Percentiles rank a stretch among this genome's conserved stretches.
These are phyloP conservation scores for Vitis hybrid DNA, from an alignment of 177 flowering plant genomes.

Conservation along the genomic window DNA sequence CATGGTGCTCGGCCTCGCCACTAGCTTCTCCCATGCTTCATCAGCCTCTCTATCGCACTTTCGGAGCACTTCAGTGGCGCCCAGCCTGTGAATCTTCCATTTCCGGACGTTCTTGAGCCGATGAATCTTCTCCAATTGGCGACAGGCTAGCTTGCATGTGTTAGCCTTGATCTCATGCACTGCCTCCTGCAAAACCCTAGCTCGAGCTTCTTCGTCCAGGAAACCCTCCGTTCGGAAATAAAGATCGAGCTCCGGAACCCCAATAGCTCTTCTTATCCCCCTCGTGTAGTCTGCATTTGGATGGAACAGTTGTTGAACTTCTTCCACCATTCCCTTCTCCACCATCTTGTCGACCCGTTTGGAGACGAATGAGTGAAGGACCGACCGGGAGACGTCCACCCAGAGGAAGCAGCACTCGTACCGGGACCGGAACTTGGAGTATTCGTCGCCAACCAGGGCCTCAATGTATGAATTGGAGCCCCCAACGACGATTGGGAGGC, in stretches of 20 bases:
- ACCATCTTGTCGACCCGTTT: conserved; percentile 49
- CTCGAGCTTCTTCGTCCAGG: conserved; percentile 14
- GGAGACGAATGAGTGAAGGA: conserved; percentile 41
- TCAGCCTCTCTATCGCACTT: conserved; percentile 30
- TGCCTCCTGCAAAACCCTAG: conserved; percentile 32
- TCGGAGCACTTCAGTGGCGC: conserved; percentile 55
- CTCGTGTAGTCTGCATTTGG: conserved; percentile 31
- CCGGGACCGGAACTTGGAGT: conserved; percentile 20
- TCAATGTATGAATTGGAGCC: conserved; percentile 72
- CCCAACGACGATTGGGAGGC: conserved; percentile 61
- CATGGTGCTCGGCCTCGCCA: conserved; percentile 30
- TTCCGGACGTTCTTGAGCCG: conserved; percentile 31
- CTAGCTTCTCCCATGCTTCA: conserved; percentile 49
- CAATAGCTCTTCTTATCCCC: conserved; percentile 49
- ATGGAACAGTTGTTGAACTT: conserved; percentile 31
- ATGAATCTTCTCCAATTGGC: conserved; percentile 52
- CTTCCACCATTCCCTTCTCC: conserved; percentile 39
- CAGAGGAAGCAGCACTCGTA: conserved; percentile 62
- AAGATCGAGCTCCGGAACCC: conserved; percentile 43
- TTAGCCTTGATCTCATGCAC: conserved; percentile 42
- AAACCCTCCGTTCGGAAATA: conserved; percentile 26
- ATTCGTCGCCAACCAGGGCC: conserved; percentile 31
- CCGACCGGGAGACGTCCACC: conserved; percentile 54
- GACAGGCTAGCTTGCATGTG: conserved; percentile 39
- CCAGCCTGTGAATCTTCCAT: conserved; percentile 50